Conservation (phyloP, 768 basidiomycete species). For the Trametes meyenii region DNA sequence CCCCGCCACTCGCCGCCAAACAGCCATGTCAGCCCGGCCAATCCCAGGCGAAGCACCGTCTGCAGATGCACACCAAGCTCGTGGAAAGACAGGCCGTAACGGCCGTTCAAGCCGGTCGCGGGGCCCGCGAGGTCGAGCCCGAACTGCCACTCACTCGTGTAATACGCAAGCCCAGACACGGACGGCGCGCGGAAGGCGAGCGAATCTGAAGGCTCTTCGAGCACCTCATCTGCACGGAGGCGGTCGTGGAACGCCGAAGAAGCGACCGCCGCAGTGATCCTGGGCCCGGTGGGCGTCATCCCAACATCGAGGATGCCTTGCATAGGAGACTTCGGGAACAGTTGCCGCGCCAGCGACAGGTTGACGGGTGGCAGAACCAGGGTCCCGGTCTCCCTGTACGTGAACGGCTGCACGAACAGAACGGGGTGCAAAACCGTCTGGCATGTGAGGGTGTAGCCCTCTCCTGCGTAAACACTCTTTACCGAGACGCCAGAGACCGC, state of each 20-base stretch:
- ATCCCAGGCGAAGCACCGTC: slow-evolving; percentile 50
- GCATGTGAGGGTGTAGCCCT: slow-evolving; percentile 47
- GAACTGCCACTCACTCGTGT: slow-evolving; percentile 49
- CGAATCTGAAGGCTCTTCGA: slow-evolving; percentile 4
- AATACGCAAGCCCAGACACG: slow-evolving; percentile 50
- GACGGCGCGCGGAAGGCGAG: slow-evolving; percentile 42
- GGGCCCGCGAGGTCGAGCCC: slow-evolving; percentile 53
- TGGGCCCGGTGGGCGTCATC: slow-evolving; percentile 43
- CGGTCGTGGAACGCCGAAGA: slow-evolving; percentile 24
- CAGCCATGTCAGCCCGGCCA: slow-evolving; percentile 47
- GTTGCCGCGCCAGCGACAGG: slow-evolving; percentile 50
- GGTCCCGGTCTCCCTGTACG: slow-evolving; percentile 5
- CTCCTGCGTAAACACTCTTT: slow-evolving; percentile 48
- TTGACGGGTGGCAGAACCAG: slow-evolving; percentile 40
- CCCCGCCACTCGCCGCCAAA: slow-evolving; percentile 54
- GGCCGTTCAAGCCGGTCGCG: slow-evolving; percentile 51
- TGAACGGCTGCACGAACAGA: slow-evolving; percentile 20
- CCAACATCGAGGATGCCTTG: slow-evolving; percentile 49
- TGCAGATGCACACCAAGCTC: slow-evolving; percentile 60
- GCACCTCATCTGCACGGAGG: background rate
- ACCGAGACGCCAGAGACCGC: slow-evolving; percentile 15
- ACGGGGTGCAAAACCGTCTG: slow-evolving; percentile 14
- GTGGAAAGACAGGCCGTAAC: slow-evolving; percentile 53
- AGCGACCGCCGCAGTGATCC: slow-evolving; percentile 42
- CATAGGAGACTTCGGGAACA: slow-evolving; percentile 52